Base-by-base conservation (phyloP, 176 grass and related monocot species). In the Panicum miliaceum region DNA sequence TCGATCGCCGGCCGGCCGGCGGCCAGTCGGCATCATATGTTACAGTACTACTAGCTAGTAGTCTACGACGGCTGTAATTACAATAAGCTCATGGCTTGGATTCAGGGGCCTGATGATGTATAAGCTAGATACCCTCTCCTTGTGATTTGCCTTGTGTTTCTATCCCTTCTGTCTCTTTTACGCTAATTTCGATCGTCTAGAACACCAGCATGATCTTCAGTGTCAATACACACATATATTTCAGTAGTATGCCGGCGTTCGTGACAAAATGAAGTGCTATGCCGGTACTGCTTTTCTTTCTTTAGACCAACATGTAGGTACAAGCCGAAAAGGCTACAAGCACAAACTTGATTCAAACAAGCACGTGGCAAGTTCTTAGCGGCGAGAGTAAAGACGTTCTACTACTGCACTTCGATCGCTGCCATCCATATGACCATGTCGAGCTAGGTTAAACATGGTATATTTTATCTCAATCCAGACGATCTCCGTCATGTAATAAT, bases 21-120 rank as follows among this genome's bases (percentile, higher is more conserved):
- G n/a, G 80, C 6, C 3, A 3, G 2, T 29, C 27, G 23, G 25
- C 53, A 34, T 13, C 3, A 25, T 50, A 12, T 20, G 19, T 40
- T 40, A 72, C 52, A 11, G 1, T 22, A 68, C 18, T 59, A 15
- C 1, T 64, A 37, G n/a, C 7, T 20, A 32, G 6, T 25, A 79
- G 26, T 48, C 16, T 19, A 34, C 36, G 4, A 36, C 4, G 15
- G 16, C 15, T 74, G 46, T 53, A 35, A 79, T 16, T 79, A 64
- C 22, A 79, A 51, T 64, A 79, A 79, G 76, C 61, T 79, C 37
- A 63, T 43, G 64, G 35, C 35, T 19, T 53, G 6, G 36, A 78
- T 78, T 78, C 40, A 63, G 16, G 59, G n/a, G 59, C 40, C 22
- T 4, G 9, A 48, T 32, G n/a, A n/a, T 64, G 58, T 32, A 6